Base-by-base conservation (phyloP, 495 filamentous ascomycete genomes). In the Neurospora sp. region DNA sequence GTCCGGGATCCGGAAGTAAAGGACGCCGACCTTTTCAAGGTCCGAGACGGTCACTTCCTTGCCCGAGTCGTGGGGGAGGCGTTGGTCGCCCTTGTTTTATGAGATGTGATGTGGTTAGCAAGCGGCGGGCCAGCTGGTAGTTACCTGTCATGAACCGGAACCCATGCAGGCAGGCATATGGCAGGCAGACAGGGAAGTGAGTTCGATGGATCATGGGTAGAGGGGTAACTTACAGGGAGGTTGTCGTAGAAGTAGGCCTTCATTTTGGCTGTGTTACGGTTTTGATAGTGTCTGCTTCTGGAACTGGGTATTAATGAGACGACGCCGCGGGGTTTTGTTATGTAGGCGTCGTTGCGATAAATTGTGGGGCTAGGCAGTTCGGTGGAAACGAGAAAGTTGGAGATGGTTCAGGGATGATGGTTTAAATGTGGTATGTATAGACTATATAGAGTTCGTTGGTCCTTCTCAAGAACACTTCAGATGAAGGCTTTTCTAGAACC, bases 201-300 rank as follows among this genome's bases (percentile, higher is more conserved):
- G 4, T 22, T 1, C 9, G 20, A 22, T 53, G n/a, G 12, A 61
- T 61, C 44, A 10, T 10, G 2, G 2, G 12, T 61, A 27, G 5
- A 27, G 12, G 41, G 12, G 41, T 20, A 45, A 83, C 90, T 80
- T 89, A 95, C 93, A 74, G 87, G 87, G 75, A 86, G 81, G 82
- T 95, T 91, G 78, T 96, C 93, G 81, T 90, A 95, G 85, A 88
- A 91, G 84, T 96, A 96, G 73, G 90, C 92, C 81, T 88, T 91
- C 93, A 96, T 96, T 74, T 78, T 85, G 70, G 69, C 14, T 31
- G 44, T 20, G 71, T 44, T 73, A 14, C 53, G 0, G 53, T 35
- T 40, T 48, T 65, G 53, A 65, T 65, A 35, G 53, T 8, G 27
- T 65, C 53, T 65, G 53, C 8, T 65, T 37, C 22, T 65, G 14